Conservation (phyloP, 2,329 filamentous ascomycete genomes). For the Cylindrodendrum hubeiense region DNA sequence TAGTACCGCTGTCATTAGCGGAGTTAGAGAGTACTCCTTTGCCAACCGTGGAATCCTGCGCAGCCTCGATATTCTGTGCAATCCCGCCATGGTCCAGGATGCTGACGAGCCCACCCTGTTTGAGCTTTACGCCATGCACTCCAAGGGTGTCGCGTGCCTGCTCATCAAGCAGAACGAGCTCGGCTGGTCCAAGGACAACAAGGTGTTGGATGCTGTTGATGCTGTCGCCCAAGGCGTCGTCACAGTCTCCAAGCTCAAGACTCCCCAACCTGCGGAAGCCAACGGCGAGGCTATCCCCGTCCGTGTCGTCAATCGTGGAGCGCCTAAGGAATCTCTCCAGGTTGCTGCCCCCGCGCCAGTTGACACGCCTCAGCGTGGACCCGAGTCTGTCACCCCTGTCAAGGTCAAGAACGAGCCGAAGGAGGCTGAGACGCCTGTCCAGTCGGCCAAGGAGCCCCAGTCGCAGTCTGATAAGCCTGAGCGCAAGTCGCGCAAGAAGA, state of each 20-base stretch:
- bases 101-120: conserved; percentile 83
- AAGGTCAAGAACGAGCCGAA: conserved; percentile 60
- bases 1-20: conserved; percentile 96
- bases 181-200: conserved; percentile 92
- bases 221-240: conserved; percentile 81
- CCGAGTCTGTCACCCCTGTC: conserved; percentile 49
- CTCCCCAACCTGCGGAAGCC: conserved; percentile 59
- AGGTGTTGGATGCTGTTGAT: conserved; percentile 83
- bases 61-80: conserved; percentile 89
- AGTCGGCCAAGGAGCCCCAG: conserved; percentile 51
- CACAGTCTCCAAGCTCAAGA: conserved; percentile 77
- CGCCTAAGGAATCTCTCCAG: conserved; percentile 53
- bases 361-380: conserved; percentile 47
- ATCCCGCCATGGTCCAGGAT: conserved; percentile 72
- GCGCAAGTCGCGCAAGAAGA: conserved; percentile 75
- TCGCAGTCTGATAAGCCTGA: conserved; percentile 68
- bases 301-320: conserved; percentile 49
- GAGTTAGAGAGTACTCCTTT: conserved; percentile 95
- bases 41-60: conserved; percentile 86
- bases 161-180: conserved; percentile 89
- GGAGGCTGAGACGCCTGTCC: conserved; percentile 59
- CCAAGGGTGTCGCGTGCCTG: conserved; percentile 93
- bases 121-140: conserved; percentile 97
- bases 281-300: conserved; percentile 51
- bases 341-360: conserved; percentile 39